A percentile compares a stretch with the other conserved stretches of the same genome.
phyloP scores from a whole-genome alignment of 129 eudicot genomes.

The Tanacetum coccineum region DNA sequence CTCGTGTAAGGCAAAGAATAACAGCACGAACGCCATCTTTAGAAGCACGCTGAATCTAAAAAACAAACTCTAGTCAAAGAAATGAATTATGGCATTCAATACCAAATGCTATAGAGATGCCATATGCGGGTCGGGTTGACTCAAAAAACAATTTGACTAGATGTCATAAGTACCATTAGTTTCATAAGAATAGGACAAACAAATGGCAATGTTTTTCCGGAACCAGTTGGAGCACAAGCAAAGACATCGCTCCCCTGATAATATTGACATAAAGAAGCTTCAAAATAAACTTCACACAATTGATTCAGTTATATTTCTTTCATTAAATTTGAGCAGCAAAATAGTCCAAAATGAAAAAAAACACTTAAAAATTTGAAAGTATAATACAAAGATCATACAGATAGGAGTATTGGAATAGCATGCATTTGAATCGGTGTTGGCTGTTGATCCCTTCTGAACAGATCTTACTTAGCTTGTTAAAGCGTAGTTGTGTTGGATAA shows the following conservation, averaged over 20 bases:
- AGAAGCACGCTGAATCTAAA: slow-evolving; percentile 52
- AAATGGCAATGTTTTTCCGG: slow-evolving; percentile 93
- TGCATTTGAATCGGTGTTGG: slow-evolving; percentile 98
- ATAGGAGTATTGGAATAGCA: slow-evolving; percentile 90
- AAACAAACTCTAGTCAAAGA: slow-evolving; percentile 6
- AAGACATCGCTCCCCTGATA: slow-evolving; percentile 85
- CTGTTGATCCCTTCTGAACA: too few relatives aligned
- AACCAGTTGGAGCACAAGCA: too few relatives aligned
- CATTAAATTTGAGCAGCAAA: not conserved
- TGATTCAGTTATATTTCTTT: too few relatives aligned
- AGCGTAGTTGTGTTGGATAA: too few relatives aligned
- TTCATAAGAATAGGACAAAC: slow-evolving; percentile 84
- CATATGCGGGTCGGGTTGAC: not conserved
- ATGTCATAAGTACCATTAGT: slow-evolving; percentile 53
- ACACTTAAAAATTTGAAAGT: too few relatives aligned
- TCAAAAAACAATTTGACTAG: not conserved
- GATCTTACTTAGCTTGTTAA: too few relatives aligned
- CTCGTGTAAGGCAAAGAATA: too few relatives aligned
- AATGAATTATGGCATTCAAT: slow-evolving; percentile 6
- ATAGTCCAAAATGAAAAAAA: not conserved
- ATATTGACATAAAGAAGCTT: slow-evolving; percentile 12
- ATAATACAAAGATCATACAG: slow-evolving; percentile 61
- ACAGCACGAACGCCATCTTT: slow-evolving; percentile 80
- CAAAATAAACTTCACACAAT: slow-evolving; percentile 12
- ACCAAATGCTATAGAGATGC: not conserved